Base-by-base conservation (phyloP, 2,329 filamentous ascomycete species). In the Botryotinia narcissicola region DNA sequence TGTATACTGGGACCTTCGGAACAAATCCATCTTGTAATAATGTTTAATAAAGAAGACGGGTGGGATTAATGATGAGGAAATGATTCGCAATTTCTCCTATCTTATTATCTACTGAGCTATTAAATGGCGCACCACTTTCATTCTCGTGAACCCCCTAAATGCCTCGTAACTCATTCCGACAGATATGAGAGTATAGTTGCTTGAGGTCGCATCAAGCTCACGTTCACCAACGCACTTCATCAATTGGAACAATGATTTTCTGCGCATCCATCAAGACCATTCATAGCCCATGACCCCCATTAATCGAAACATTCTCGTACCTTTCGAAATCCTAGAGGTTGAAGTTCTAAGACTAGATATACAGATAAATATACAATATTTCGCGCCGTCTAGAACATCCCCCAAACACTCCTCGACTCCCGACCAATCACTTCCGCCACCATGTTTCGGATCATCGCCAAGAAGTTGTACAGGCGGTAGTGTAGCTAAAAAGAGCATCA, bases 341-440 rank as follows among this genome's bases (percentile, higher is more conserved):
- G 10, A 51, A 51, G 12, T 51, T 51, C 12, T 51, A 10, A n/a
- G 25, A 51, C 14, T 51, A 10, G 48, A n/a, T 16, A n/a, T 51
- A 10, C 48, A n/a, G 48, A 51, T 51, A 14, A 4, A 51, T n/a
- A n/a, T 25, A 22, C 59, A 6, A 20, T 8, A n/a, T n/a, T n/a
- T 63, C 61, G 16, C 61, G 61, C 25, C 25, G 37, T 63, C 37
- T 42, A 44, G 37, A 63, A 12, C 16, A 42, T 6, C 59, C 5
- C 37, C 40, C 35, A 32, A 29, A 54, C 29, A 48, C n/a, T 29
- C 20, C 42, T 66, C 29, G 16, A 48, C 16, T 54, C 25, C 46
- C 25, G 9, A 29, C 64, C 64, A 32, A 68, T 68, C 64, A 9
- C 48, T 68, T 68, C 46, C 46, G 48, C 64, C 64, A 68, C 48